Percentiles rank a stretch among this genome's conserved stretches.
Conservation (phyloP, 2,329 filamentous ascomycete species). For the Lasiodiplodia hormozganensis region DNA sequence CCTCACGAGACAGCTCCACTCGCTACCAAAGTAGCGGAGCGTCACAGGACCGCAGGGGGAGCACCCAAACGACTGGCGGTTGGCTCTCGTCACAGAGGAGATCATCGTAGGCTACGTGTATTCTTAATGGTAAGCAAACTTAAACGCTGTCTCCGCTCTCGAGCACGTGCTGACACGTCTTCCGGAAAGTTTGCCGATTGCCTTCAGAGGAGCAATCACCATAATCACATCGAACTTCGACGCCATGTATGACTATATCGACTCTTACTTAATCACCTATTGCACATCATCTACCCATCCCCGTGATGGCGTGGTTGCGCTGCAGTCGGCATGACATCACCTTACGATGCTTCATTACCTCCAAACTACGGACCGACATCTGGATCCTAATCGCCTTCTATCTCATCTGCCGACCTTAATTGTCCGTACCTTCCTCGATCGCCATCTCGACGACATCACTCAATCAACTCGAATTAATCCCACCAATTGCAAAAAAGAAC, state of each 20-base stretch:
- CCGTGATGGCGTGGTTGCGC: neutral
- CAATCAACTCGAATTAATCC: neutral
- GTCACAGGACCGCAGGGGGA: slow-evolving; percentile 7
- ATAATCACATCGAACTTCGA: neutral
- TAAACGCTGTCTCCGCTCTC: neutral
- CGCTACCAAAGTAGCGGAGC: slow-evolving; percentile 13
- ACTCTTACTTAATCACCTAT: slow-evolving; percentile 5
- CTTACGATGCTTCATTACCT: neutral
- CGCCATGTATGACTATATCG: slow-evolving; percentile 14
- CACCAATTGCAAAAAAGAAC: neutral
- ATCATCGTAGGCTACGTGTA: slow-evolving; percentile 1
- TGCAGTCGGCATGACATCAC: neutral
- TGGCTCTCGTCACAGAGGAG: slow-evolving; percentile 17
- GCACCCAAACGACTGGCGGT: slow-evolving; percentile 4
- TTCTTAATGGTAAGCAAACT: neutral
- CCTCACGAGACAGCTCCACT: slow-evolving; percentile 7
- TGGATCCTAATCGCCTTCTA: neutral
- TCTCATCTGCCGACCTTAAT: slow-evolving; percentile 9
- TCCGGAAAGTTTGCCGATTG: neutral
- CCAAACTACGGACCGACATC: neutral
- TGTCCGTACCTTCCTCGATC: neutral
- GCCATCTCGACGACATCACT: neutral
- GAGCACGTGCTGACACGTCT: neutral
- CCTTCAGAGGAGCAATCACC: neutral
- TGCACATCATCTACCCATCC: neutral